Base-by-base conservation (phyloP, 345 rosid species). In the Kandelia obovata region DNA sequence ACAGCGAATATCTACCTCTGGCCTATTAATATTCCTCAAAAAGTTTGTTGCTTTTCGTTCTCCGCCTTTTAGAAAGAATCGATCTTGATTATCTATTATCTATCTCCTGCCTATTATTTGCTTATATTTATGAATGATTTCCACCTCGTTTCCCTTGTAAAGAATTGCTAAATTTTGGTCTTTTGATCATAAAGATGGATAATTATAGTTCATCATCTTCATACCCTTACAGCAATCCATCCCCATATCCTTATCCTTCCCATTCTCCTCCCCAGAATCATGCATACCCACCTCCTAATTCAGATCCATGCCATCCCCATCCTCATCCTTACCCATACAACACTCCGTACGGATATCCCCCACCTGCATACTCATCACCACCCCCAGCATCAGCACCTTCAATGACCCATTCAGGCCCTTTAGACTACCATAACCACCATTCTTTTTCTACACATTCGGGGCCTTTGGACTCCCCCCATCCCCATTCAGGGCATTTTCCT, bases 271-370 rank as follows among this genome's bases (percentile, higher is more conserved):
- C 77, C 5, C 79, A 74, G 20, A 64, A 23, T 66, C 62, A 80
- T 68, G 87, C 75, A 30, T 85, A 87, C 65, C 85, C 91, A 32
- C 84, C 91, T 39, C 84, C 91, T 30, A 67, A 57, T 59, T 72
- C 83, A 62, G 92, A 83, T 77, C 79, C 87, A 61, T 85, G 80
- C 53, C 75, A 73, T 30, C 78, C 83, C 34, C 3, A 70, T 47
- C 71, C 81, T 26, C 73, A 72, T 37, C 56, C 80, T 7, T 76
- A 84, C 30, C 83, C 86, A 1, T 71, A 76, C 30, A 62, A 68
- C 31, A 15, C 35, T 25, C 64, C 70, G 55, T 67, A 67, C 20
- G 21, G 64, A 3, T 75, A 83, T 65, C 77, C 82, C 6, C 62
- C 65, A 11, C 52, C 23, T 62, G 67, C 60, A 30, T 62, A 52